Evolutionary conservation across 306 rosid genomes (phyloP).

Genomic region (Glycine latifolia): DNA sequence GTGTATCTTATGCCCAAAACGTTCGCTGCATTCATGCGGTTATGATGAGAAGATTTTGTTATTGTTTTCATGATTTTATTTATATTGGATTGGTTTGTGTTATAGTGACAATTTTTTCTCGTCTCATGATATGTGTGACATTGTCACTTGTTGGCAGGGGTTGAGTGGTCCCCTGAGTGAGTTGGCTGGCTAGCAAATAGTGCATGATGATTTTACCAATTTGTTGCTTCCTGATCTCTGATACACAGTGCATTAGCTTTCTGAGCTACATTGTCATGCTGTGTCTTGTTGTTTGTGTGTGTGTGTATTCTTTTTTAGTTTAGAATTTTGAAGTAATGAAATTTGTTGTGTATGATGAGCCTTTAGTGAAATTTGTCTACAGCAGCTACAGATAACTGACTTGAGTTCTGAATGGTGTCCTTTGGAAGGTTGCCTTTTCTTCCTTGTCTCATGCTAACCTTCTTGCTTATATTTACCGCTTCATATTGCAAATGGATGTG

Average conservation of each 20-base stretch:
- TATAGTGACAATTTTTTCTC: slow-evolving; percentile 23
- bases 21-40: slow-evolving; percentile 4
- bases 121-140: background rate
- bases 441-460: background rate
- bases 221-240: slow-evolving; percentile 22
- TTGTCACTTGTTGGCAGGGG: slow-evolving; percentile 15
- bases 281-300: background rate
- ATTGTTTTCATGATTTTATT: slow-evolving; percentile 21
- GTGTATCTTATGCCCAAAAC: slow-evolving; percentile 1
- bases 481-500: slow-evolving; percentile 41
- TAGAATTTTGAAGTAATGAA: background rate
- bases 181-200: background rate
- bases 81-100: background rate
- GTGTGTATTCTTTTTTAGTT: background rate
- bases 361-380: slow-evolving; percentile 10
- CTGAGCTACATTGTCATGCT: background rate
- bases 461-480: background rate
- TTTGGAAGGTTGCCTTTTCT: slow-evolving; percentile 19
- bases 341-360: slow-evolving; percentile 20
- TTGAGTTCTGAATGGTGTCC: slow-evolving; percentile 19
- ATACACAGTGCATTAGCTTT: slow-evolving; percentile 28
- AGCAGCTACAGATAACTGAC: slow-evolving; percentile 23
- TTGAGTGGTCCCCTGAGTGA: slow-evolving; percentile 1
- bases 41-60: slow-evolving; percentile 1
- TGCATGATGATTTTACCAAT: slow-evolving; percentile 1